phyloP scores from a whole-genome alignment of 495 filamentous ascomycete species.

The Penicillium cosmopolitanum region DNA sequence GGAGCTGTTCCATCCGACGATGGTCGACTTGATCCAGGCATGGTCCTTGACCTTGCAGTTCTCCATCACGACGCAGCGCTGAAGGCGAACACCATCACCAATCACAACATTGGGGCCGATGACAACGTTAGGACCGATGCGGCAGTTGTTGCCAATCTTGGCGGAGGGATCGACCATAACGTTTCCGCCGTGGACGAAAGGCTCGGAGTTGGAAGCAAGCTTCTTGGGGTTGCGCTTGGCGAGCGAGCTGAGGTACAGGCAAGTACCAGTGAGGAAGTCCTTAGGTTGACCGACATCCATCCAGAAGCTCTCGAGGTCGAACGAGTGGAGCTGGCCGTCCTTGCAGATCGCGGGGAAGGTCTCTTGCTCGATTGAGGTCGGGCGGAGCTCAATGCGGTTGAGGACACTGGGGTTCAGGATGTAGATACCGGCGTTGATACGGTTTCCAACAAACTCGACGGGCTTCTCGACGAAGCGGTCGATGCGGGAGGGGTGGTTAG shows the following conservation, averaged over 20 bases:
- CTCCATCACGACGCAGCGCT: conserved; percentile 88
- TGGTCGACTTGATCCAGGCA: conserved; percentile 98
- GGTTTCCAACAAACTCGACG: conserved; percentile 98
- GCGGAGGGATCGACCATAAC: conserved; percentile 94
- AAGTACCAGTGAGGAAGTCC: conserved; percentile 96
- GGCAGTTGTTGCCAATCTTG: conserved; percentile 98
- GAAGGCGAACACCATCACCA: conserved; percentile 92
- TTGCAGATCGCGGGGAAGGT: conserved; percentile 94
- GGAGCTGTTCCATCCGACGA: conserved; percentile 98
- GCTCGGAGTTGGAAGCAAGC: conserved; percentile 72
- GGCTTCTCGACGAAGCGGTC: conserved; percentile 99
- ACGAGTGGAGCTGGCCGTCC: conserved; percentile 94
- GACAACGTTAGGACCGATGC: conserved; percentile 96
- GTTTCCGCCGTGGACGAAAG: conserved; percentile 92
- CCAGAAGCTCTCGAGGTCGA: conserved; percentile 99
- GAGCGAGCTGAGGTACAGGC: conserved; percentile 92
- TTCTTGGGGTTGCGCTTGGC: conserved; percentile 90
- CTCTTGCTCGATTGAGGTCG: conserved; percentile 99
- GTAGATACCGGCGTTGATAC: conserved; percentile 99
- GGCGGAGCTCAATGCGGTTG: conserved; percentile 89
- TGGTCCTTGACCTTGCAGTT: conserved; percentile 97
- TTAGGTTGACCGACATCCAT: conserved; percentile 99
- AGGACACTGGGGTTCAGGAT: conserved; percentile 95
- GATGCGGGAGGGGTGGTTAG: conserved; percentile 86
- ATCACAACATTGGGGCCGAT: conserved; percentile 95